phyloP scores from a whole-genome alignment of 495 filamentous ascomycete genomes.

The Trichoderma virens region DNA sequence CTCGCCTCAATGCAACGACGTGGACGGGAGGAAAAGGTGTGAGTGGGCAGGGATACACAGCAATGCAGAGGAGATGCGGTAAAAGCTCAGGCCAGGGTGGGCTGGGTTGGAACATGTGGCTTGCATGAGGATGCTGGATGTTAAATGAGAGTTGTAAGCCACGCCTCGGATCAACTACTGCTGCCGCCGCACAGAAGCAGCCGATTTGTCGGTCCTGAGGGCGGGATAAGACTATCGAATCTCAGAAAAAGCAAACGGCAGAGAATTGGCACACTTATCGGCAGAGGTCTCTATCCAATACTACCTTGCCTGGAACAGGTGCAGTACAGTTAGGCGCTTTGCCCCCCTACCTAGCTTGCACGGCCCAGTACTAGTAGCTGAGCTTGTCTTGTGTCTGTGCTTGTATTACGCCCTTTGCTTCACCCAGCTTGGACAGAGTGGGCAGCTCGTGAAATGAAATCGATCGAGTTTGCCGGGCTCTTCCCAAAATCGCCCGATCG shows the following conservation, averaged over 20 bases:
- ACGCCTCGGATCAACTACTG: background rate
- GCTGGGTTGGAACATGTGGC: background rate
- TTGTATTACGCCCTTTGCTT: too few species aligned
- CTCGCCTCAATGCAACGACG: background rate
- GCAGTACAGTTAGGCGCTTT: too few species aligned
- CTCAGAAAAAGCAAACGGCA: too few species aligned
- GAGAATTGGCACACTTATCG: too few species aligned
- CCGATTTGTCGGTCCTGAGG: background rate
- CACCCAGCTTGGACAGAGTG: background rate
- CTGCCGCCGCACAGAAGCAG: background rate
- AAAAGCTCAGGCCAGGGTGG: background rate
- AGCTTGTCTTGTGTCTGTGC: too few species aligned
- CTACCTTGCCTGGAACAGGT: too few species aligned
- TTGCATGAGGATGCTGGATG: background rate
- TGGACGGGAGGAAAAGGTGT: background rate
- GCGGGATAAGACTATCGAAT: background rate
- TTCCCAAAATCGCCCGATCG: background rate
- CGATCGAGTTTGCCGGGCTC: background rate
- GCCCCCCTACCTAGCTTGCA: too few species aligned
- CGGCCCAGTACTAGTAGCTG: too few species aligned
- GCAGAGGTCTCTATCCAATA: too few species aligned
- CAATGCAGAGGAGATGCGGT: background rate
- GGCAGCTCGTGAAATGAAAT: background rate
- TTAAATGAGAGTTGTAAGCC: background rate
- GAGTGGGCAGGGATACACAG: background rate